A percentile compares a stretch with the other conserved stretches of the same genome.
Evolutionary conservation across 2,329 filamentous ascomycete species (phyloP).

Genomic region (Verticillium nubilum): DNA sequence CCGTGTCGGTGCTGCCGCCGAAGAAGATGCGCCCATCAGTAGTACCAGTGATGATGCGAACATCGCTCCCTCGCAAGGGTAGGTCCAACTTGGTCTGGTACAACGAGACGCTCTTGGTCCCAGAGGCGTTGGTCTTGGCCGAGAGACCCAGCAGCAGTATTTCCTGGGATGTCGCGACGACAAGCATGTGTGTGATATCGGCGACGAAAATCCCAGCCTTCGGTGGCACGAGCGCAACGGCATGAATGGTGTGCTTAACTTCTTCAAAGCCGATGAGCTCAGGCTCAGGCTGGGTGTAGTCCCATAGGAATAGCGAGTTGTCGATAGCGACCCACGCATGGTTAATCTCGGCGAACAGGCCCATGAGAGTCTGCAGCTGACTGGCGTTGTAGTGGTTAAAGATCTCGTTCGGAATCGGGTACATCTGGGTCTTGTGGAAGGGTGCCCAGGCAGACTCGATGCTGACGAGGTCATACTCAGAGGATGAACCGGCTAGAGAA

Average conservation of each 20-base stretch:
- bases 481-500: slow-evolving; percentile 72
- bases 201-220: slow-evolving; percentile 82
- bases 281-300: slow-evolving; percentile 89
- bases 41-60: slow-evolving; percentile 75
- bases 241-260: slow-evolving; percentile 78
- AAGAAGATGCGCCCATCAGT: slow-evolving; percentile 91
- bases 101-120: slow-evolving; percentile 67
- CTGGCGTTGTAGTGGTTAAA: slow-evolving; percentile 89
- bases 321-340: slow-evolving; percentile 96
- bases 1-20: slow-evolving; percentile 71
- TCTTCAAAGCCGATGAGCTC: slow-evolving; percentile 91
- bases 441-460: slow-evolving; percentile 72
- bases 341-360: slow-evolving; percentile 88
- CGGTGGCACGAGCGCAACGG: slow-evolving; percentile 82
- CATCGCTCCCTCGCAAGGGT: slow-evolving; percentile 68
- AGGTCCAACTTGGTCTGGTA: slow-evolving; percentile 87
- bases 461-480: slow-evolving; percentile 78
- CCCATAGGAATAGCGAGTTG: slow-evolving; percentile 94
- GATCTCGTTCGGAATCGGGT: slow-evolving; percentile 85
- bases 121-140: slow-evolving; percentile 60
- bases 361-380: slow-evolving; percentile 87
- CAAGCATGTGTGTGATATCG: slow-evolving; percentile 80
- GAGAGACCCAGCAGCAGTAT: slow-evolving; percentile 84
- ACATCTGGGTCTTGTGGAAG: slow-evolving; percentile 80
- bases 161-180: slow-evolving; percentile 80